These are phyloP conservation scores for Saprolegnia parasitica DNA, from an alignment of 352 stramenopile genomes.

Conservation along the genomic window DNA sequence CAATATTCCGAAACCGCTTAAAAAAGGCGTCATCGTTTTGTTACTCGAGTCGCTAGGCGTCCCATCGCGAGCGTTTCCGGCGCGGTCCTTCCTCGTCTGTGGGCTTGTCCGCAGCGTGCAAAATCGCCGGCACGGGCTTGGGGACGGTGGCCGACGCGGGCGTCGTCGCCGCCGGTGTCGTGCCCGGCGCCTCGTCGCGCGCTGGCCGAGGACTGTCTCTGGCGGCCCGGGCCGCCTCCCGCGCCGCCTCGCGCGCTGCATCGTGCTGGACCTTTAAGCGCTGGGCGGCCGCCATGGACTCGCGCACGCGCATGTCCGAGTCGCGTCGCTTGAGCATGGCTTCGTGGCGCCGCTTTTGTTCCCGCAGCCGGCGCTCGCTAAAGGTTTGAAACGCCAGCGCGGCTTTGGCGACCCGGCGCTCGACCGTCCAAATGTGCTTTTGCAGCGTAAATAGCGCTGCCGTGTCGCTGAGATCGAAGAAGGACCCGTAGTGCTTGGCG, in stretches of 20 bases:
- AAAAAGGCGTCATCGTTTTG: neutral
- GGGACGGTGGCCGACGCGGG: neutral
- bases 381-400: conserved; percentile 80
- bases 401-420: conserved; percentile 46
- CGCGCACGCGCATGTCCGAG: conserved; percentile 63
- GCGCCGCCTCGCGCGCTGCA: neutral
- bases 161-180: conserved; percentile 3
- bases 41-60: conserved; percentile 12
- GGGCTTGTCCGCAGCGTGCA: neutral
- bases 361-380: conserved; percentile 62
- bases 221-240: conserved; percentile 1
- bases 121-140: neutral
- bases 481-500: conserved; percentile 72
- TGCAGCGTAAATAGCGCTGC: conserved; percentile 55
- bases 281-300: conserved; percentile 41
- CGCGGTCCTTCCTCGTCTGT: neutral
- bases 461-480: conserved; percentile 56
- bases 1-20: neutral
- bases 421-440: conserved; percentile 58
- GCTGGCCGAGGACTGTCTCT: neutral
- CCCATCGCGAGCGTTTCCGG: conserved; percentile 24
- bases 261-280: conserved; percentile 12
- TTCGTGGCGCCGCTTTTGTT: conserved; percentile 70
- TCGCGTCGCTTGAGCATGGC: conserved; percentile 68
- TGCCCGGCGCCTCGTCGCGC: neutral